Percentiles rank a stretch among this genome's conserved stretches.
phyloP scores from a whole-genome alignment of 2,329 filamentous ascomycete species.

The Beauveria varroae region DNA sequence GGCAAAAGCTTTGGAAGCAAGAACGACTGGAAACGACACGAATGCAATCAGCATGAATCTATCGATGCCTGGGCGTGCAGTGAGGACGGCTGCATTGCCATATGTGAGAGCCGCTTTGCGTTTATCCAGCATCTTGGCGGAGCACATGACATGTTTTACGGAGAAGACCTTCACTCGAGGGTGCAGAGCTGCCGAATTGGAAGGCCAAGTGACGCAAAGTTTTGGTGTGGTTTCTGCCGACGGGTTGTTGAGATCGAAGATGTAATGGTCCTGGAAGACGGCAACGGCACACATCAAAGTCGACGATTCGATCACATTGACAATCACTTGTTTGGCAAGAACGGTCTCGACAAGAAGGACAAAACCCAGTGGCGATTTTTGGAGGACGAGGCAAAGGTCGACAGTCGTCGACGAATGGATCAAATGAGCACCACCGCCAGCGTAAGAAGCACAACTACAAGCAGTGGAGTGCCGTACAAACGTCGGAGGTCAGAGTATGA shows the following conservation, averaged over 20 bases:
- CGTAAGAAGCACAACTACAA: background rate
- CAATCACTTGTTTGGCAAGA: constrained; percentile 54
- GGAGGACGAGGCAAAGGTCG: constrained; percentile 17
- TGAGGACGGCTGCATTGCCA: constrained; percentile 37
- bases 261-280: constrained; percentile 23
- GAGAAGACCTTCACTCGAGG: constrained; percentile 30
- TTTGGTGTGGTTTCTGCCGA: constrained; percentile 85
- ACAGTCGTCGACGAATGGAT: background rate
- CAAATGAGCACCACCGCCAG: background rate
- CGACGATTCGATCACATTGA: constrained; percentile 66
- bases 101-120: constrained; percentile 22
- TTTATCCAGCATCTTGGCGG: constrained; percentile 56
- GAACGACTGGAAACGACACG: constrained; percentile 90
- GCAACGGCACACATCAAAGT: constrained; percentile 38
- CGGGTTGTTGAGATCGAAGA: constrained; percentile 35
- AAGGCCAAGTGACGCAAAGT: constrained; percentile 54
- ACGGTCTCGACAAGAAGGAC: constrained; percentile 25
- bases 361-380: constrained; percentile 50
- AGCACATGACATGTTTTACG: constrained; percentile 35
- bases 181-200: constrained; percentile 53
- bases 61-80: constrained; percentile 67
- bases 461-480: background rate
- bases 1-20: constrained; percentile 78
- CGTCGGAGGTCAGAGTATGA: background rate
- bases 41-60: constrained; percentile 69